Evolutionary conservation across 108 stramenopile species (phyloP).

Genomic region (Parietichytrium sp.): DNA sequence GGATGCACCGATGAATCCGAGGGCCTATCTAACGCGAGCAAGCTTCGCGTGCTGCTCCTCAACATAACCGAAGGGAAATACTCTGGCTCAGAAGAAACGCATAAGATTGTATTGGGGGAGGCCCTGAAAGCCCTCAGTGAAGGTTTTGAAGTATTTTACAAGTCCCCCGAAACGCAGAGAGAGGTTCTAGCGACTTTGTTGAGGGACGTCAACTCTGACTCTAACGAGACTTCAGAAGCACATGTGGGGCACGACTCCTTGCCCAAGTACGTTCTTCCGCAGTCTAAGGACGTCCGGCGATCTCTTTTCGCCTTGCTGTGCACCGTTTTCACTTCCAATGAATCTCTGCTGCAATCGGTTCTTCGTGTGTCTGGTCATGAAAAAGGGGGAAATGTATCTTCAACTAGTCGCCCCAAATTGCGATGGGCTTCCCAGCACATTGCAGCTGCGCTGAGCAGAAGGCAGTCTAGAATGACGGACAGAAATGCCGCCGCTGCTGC

Average conservation of each 20-base stretch:
- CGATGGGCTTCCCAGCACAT: background rate
- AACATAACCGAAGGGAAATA: background rate
- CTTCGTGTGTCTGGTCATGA: too few species aligned
- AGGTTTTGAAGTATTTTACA: background rate
- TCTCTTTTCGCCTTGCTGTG: too few species aligned
- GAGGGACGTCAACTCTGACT: too few species aligned
- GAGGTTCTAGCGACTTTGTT: background rate
- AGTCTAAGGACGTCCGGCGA: too few species aligned
- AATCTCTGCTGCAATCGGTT: too few species aligned
- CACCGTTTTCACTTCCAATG: too few species aligned
- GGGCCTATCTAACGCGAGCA: background rate
- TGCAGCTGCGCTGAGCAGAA: background rate
- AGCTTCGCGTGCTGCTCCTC: background rate
- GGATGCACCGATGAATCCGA: background rate
- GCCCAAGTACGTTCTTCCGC: too few species aligned
- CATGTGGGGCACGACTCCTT: too few species aligned
- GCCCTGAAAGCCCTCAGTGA: background rate
- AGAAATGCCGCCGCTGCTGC: background rate
- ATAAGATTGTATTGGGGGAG: background rate
- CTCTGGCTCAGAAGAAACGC: background rate
- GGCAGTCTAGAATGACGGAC: background rate
- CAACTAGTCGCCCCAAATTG: too few species aligned
- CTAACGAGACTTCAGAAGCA: too few species aligned
- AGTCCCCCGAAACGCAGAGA: background rate
- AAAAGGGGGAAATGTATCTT: too few species aligned